Percentiles rank a stretch among this genome's conserved stretches.
These are phyloP conservation scores for Aegilops speltoides DNA, from an alignment of 176 grass and related monocot species.

Conservation along the genomic window DNA sequence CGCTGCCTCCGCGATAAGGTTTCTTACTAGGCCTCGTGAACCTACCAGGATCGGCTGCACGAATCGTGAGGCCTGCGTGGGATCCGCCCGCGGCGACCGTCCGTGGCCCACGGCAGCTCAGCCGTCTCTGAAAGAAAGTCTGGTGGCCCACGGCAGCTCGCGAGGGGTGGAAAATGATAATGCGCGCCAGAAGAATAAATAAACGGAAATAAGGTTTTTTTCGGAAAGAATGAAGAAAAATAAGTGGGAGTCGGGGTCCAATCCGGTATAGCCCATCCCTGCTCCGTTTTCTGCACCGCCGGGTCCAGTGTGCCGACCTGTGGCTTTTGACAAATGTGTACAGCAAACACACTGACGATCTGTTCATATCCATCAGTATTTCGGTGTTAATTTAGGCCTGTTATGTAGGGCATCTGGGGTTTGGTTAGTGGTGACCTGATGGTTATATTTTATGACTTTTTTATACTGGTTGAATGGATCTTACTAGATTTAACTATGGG, in stretches of 20 bases:
- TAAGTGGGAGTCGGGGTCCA: constrained; percentile 35
- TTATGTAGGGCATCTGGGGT: too few relatives aligned
- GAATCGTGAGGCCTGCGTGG: constrained; percentile 32
- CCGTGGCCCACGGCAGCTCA: constrained; percentile 43
- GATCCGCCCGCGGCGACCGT: constrained; percentile 13
- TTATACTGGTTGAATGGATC: too few relatives aligned
- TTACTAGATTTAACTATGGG: too few relatives aligned
- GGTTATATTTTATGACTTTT: too few relatives aligned
- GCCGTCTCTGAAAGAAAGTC: constrained; percentile 19
- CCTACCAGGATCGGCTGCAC: constrained; percentile 26
- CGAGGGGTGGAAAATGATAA: constrained; percentile 20
- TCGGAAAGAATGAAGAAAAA: constrained; percentile 13
- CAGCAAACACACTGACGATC: background rate
- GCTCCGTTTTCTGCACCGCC: constrained; percentile 2
- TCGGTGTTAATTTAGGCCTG: too few relatives aligned
- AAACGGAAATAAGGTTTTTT: constrained; percentile 32
- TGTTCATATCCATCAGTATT: background rate
- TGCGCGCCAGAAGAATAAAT: constrained; percentile 1
- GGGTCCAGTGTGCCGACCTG: constrained; percentile 12
- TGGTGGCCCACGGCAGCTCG: constrained; percentile 44
- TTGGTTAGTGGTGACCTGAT: too few relatives aligned
- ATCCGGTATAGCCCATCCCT: background rate
- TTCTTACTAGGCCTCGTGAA: constrained; percentile 36
- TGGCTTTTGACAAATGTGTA: constrained; percentile 17
- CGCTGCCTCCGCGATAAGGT: constrained; percentile 42